Percentiles rank a stretch among this genome's conserved stretches.
phyloP scores from a whole-genome alignment of 148 eudicot genomes.

The Amaranthus palmeri region DNA sequence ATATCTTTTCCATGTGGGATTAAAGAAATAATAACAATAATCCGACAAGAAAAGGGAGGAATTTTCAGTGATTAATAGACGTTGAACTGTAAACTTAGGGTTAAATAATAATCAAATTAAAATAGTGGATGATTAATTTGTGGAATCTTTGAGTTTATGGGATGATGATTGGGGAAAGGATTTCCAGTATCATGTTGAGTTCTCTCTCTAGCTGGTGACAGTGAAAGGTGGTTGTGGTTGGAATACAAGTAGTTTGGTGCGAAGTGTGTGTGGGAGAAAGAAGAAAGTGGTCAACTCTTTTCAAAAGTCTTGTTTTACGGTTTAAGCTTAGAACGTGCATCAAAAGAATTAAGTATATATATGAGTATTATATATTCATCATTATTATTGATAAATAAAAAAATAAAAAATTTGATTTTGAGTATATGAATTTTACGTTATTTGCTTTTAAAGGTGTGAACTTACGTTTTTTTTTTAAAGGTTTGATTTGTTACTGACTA shows the following conservation, averaged over 20 bases:
- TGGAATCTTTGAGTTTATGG: background rate
- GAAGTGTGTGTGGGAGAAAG: background rate
- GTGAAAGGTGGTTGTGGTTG: constrained; percentile 11
- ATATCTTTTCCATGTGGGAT: background rate
- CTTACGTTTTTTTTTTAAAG: too few relatives aligned
- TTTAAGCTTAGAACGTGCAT: background rate
- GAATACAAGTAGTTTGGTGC: background rate
- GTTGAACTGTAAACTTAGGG: constrained; percentile 19
- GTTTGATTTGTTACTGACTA: too few relatives aligned
- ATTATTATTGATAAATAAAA: too few relatives aligned
- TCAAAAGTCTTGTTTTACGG: constrained; percentile 2
- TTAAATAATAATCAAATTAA: constrained; percentile 1
- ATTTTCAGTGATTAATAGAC: constrained; percentile 13
- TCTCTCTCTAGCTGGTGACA: constrained; percentile 14
- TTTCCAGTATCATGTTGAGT: background rate
- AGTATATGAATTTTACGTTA: too few relatives aligned
- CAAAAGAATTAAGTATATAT: too few relatives aligned
- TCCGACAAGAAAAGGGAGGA: constrained; percentile 7
- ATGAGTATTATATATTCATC: too few relatives aligned
- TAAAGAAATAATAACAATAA: constrained; percentile 5
- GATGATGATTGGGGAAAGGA: background rate
- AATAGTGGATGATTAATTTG: background rate
- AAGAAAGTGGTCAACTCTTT: constrained; percentile 12
- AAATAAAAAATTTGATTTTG: too few relatives aligned
- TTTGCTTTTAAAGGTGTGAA: too few relatives aligned